phyloP scores from a whole-genome alignment of 228 moss, liverwort and hornwort species.

The Sphagnum fallax region DNA sequence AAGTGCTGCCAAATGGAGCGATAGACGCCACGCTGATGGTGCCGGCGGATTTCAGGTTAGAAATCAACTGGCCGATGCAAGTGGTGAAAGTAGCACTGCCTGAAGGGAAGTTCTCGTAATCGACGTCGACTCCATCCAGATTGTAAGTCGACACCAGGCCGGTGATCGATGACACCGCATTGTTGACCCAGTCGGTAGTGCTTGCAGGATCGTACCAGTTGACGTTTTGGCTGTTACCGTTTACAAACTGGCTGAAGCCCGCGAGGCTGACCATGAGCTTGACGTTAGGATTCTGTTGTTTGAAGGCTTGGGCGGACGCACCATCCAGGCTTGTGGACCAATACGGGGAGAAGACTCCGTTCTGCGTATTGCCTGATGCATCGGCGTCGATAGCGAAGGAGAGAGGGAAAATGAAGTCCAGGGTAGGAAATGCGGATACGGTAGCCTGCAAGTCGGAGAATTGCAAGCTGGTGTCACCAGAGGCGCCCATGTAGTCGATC shows the following conservation, averaged over 20 bases:
- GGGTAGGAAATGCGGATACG: background rate
- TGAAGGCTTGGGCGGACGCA: background rate
- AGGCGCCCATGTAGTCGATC: conserved; percentile 22
- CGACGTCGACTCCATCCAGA: conserved; percentile 56
- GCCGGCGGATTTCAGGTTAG: conserved; percentile 17
- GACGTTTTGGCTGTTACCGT: background rate
- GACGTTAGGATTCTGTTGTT: background rate
- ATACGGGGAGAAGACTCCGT: conserved; percentile 10
- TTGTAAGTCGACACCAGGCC: conserved; percentile 20
- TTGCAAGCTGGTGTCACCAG: conserved; percentile 1
- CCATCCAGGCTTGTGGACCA: conserved; percentile 9
- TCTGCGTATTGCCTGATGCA: background rate
- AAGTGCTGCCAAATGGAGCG: conserved; percentile 13
- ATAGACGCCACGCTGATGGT: conserved; percentile 31
- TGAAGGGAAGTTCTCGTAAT: conserved; percentile 30
- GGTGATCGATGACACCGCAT: conserved; percentile 33
- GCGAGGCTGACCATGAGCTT: background rate
- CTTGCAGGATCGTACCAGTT: conserved; percentile 22
- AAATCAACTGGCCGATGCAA: conserved; percentile 31
- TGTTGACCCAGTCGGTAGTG: conserved; percentile 24
- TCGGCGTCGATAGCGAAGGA: conserved; percentile 27
- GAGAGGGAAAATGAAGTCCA: conserved; percentile 21
- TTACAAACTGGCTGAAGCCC: conserved; percentile 1
- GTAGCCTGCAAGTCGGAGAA: conserved; percentile 17
- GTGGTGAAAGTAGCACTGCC: conserved; percentile 8